Conservation (phyloP, 768 basidiomycete species). For the Roridomyces roridus region DNA sequence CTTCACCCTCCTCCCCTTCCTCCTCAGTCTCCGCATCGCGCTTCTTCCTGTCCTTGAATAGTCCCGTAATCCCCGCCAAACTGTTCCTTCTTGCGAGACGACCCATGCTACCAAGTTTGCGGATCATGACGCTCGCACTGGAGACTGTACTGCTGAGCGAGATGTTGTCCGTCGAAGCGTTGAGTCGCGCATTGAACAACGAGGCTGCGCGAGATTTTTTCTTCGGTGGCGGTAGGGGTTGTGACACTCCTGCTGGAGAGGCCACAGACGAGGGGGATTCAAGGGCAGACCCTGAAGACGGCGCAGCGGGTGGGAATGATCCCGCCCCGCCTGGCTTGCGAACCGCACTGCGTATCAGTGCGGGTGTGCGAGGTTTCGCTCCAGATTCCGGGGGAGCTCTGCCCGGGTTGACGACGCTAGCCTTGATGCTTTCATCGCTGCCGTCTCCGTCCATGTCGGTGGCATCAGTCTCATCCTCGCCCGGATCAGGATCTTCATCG, state of each 20-base stretch:
- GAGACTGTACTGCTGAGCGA: conserved; percentile 94
- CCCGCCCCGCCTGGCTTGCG: conserved; percentile 28
- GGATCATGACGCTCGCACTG: conserved; percentile 94
- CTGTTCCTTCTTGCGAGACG: conserved; percentile 90
- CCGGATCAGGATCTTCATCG: conserved; percentile 45
- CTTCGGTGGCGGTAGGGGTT: conserved; percentile 47
- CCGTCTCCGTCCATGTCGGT: neutral
- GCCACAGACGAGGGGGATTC: neutral
- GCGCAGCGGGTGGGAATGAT: conserved; percentile 29
- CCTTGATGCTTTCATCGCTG: conserved; percentile 37
- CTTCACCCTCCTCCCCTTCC: conserved; percentile 50
- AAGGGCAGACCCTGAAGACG: conserved; percentile 6
- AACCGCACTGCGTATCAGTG: conserved; percentile 35
- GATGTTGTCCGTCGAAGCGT: conserved; percentile 93
- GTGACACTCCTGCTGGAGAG: conserved; percentile 4
- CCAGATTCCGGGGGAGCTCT: conserved; percentile 27
- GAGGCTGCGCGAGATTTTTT: conserved; percentile 76
- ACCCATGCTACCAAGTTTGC: conserved; percentile 91
- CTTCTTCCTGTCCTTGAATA: conserved; percentile 88
- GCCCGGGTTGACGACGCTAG: conserved; percentile 28
- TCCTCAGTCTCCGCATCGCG: conserved; percentile 50
- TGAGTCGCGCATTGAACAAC: conserved; percentile 88
- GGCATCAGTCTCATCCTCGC: neutral
- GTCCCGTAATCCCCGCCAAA: conserved; percentile 86
- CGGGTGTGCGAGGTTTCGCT: conserved; percentile 42